Conservation (phyloP, 371 early-diverging fungal species). For the Mortierella sp. region DNA sequence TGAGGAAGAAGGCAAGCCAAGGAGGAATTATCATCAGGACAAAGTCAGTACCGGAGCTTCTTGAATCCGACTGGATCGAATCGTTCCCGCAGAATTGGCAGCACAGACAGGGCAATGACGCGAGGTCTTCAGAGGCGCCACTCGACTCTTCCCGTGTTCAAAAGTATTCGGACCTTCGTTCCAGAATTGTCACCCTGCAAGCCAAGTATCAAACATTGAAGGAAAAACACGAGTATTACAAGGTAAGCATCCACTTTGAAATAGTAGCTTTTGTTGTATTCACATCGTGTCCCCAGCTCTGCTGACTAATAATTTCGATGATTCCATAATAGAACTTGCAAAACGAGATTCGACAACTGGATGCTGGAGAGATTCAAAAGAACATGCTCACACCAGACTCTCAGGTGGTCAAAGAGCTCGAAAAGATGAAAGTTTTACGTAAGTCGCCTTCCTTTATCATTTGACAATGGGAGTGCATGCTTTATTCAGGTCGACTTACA, state of each 20-base stretch:
- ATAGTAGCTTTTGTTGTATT: neutral
- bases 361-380: conserved; percentile 37
- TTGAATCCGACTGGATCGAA: conserved; percentile 48
- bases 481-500: neutral
- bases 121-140: neutral
- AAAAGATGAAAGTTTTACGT: conserved; percentile 43
- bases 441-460: conserved; percentile 10
- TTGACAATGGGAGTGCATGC: neutral
- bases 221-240: conserved; percentile 48
- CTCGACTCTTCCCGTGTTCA: conserved; percentile 15
- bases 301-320: neutral
- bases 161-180: conserved; percentile 37
- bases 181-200: conserved; percentile 40
- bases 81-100: conserved; percentile 51
- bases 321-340: conserved; percentile 24
- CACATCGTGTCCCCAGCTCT: neutral
- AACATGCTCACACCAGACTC: conserved; percentile 41
- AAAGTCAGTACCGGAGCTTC: conserved; percentile 31
- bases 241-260: conserved; percentile 14
- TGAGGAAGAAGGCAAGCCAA: conserved; percentile 33
- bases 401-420: conserved; percentile 30
- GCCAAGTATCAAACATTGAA: conserved; percentile 22
- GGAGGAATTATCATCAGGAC: conserved; percentile 54
- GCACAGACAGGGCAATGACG: conserved; percentile 13
- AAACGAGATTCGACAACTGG: conserved; percentile 29